Conservation (phyloP, 495 filamentous ascomycete genomes). For the Tetracladium marchalianum region DNA sequence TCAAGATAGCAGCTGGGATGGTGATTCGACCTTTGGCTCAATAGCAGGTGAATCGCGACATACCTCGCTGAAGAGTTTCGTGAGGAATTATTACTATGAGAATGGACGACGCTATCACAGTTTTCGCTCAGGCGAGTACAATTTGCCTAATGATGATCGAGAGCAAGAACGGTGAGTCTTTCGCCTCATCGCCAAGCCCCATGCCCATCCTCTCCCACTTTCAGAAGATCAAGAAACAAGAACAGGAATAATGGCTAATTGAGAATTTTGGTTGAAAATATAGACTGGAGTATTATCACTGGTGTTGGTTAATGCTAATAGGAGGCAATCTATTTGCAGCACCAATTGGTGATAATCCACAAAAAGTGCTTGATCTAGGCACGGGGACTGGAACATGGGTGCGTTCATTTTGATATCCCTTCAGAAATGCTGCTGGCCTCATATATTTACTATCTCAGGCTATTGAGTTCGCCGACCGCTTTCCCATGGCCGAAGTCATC, state of each 20-base stretch:
- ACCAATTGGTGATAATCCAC: slow-evolving; percentile 25
- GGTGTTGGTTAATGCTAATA: slow-evolving; percentile 1
- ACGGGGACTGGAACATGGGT: slow-evolving; percentile 39
- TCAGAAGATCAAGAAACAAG: too few relatives aligned
- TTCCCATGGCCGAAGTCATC: slow-evolving; percentile 43
- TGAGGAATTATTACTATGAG: slow-evolving; percentile 45
- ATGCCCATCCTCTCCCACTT: too few relatives aligned
- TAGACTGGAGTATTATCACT: too few relatives aligned
- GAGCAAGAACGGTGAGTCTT: slow-evolving; percentile 1
- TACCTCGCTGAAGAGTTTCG: slow-evolving; percentile 38
- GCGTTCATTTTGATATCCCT: slow-evolving; percentile 10
- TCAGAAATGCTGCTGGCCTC: slow-evolving; percentile 15
- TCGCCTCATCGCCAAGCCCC: too few relatives aligned
- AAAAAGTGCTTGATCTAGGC: slow-evolving; percentile 49
- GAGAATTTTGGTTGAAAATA: too few relatives aligned
- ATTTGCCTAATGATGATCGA: slow-evolving; percentile 20
- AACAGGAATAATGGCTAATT: too few relatives aligned
- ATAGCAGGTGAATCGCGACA: slow-evolving; percentile 35
- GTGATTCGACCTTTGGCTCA: neutral
- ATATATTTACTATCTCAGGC: slow-evolving; percentile 28
- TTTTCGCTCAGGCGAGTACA: slow-evolving; percentile 42
- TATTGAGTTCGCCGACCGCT: slow-evolving; percentile 39
- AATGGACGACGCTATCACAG: slow-evolving; percentile 49
- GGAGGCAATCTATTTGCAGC: slow-evolving; percentile 36
- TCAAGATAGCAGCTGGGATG: too few relatives aligned